phyloP scores from a whole-genome alignment of 2,329 filamentous ascomycete genomes.

The Cytospora mali region DNA sequence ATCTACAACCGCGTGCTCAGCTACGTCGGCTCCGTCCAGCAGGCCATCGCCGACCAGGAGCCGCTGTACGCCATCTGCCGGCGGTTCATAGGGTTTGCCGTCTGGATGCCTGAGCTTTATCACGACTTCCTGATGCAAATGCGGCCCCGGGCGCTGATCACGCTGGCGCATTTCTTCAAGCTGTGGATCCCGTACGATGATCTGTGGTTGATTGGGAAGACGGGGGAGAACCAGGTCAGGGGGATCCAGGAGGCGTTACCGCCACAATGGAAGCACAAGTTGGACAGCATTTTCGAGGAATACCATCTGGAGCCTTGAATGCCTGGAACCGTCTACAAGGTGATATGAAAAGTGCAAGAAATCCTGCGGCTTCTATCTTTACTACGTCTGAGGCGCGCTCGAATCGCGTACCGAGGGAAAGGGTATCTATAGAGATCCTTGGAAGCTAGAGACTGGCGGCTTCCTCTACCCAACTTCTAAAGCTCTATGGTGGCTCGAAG shows the following conservation, averaged over 20 bases:
- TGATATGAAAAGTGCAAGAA: neutral
- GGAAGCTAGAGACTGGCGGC: neutral
- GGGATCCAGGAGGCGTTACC: constrained; percentile 41
- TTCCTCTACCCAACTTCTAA: neutral
- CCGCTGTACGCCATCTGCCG: constrained; percentile 37
- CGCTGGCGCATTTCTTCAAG: constrained; percentile 44
- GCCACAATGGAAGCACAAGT: constrained; percentile 39
- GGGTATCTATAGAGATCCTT: neutral
- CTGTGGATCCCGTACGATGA: constrained; percentile 41
- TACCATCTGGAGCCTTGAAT: constrained; percentile 31
- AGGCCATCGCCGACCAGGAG: constrained; percentile 36
- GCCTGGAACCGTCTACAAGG: neutral
- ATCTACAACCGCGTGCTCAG: constrained; percentile 39
- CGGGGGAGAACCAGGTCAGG: constrained; percentile 41
- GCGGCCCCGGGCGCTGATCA: constrained; percentile 41
- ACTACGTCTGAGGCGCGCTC: neutral
- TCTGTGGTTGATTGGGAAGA: constrained; percentile 41
- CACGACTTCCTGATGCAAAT: constrained; percentile 39
- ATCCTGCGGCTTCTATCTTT: neutral
- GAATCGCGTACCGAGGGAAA: neutral
- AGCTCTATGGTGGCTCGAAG: neutral
- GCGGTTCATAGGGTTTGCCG: constrained; percentile 41
- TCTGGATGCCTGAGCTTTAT: constrained; percentile 40
- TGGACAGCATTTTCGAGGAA: constrained; percentile 38
- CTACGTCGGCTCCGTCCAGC: constrained; percentile 40